phyloP scores from a whole-genome alignment of 2,329 filamentous ascomycete genomes.

The Neopestalotiopsis rosae region DNA sequence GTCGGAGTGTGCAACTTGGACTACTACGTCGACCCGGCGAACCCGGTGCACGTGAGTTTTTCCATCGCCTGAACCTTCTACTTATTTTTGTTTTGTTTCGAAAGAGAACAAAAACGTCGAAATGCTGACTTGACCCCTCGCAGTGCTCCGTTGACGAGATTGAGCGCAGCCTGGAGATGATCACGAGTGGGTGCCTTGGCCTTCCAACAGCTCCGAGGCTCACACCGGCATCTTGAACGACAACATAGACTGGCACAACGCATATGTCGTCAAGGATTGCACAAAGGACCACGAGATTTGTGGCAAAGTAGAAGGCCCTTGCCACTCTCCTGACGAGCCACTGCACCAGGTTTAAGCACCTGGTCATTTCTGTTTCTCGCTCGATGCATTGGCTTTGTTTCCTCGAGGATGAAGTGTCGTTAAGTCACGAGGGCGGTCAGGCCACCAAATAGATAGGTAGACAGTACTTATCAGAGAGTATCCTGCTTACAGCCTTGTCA shows the following conservation, averaged over 20 bases:
- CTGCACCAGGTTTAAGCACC: too few species aligned
- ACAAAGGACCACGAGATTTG: background rate
- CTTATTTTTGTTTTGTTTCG: background rate
- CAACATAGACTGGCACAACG: background rate
- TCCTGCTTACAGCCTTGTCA: background rate
- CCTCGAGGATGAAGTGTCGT: too few species aligned
- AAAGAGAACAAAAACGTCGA: too few species aligned
- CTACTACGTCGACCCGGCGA: background rate
- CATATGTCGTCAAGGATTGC: background rate
- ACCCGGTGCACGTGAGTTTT: background rate
- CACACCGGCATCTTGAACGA: background rate
- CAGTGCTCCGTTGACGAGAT: background rate
- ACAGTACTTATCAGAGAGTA: too few species aligned
- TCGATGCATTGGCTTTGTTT: too few species aligned
- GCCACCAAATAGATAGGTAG: too few species aligned
- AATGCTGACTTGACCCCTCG: background rate
- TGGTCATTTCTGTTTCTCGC: too few species aligned
- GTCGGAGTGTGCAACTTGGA: background rate
- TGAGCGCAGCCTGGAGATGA: background rate
- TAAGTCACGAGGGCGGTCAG: too few species aligned
- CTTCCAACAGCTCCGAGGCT: background rate
- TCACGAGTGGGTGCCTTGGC: background rate
- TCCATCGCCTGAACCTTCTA: background rate
- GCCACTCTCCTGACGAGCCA: background rate
- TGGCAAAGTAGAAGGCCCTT: background rate